phyloP scores from a whole-genome alignment of 139 green algal genomes.

The Penium margaritaceum region DNA sequence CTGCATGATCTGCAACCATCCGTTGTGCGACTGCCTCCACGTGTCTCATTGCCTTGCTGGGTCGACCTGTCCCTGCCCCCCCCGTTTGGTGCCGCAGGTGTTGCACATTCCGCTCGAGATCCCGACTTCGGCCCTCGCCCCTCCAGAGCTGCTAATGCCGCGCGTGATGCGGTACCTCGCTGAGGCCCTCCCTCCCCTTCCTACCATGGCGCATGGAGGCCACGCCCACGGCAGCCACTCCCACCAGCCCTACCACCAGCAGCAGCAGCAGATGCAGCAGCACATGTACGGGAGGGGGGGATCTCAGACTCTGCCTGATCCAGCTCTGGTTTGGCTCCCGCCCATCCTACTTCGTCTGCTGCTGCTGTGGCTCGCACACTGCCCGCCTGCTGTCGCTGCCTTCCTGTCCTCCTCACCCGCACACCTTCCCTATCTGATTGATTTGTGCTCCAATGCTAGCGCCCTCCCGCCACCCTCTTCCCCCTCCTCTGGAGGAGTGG shows the following conservation, averaged over 20 bases:
- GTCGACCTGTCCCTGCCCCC: too few species aligned
- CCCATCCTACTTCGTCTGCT: conserved; percentile 58
- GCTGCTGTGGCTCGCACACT: conserved; percentile 62
- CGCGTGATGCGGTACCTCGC: conserved; percentile 40
- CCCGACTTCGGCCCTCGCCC: conserved; percentile 24
- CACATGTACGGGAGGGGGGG: background rate
- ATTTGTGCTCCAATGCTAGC: too few species aligned
- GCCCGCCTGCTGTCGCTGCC: conserved; percentile 48
- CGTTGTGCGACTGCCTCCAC: too few species aligned
- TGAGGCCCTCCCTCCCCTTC: background rate
- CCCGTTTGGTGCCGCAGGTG: conserved; percentile 19
- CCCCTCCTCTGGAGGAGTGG: background rate
- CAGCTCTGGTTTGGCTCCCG: conserved; percentile 26
- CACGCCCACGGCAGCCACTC: background rate
- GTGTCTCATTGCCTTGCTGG: too few species aligned
- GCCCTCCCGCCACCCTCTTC: too few species aligned
- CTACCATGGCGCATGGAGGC: background rate
- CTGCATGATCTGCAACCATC: too few species aligned
- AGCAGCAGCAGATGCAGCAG: background rate
- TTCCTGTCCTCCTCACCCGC: conserved; percentile 48
- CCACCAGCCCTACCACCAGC: background rate
- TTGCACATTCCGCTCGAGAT: conserved; percentile 46
- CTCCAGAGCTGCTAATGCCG: conserved; percentile 45
- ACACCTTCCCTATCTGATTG: conserved; percentile 34
- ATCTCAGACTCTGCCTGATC: background rate